These are phyloP conservation scores for Cordyceps javanica DNA, from an alignment of 2,329 filamentous ascomycete species.

Conservation along the genomic window DNA sequence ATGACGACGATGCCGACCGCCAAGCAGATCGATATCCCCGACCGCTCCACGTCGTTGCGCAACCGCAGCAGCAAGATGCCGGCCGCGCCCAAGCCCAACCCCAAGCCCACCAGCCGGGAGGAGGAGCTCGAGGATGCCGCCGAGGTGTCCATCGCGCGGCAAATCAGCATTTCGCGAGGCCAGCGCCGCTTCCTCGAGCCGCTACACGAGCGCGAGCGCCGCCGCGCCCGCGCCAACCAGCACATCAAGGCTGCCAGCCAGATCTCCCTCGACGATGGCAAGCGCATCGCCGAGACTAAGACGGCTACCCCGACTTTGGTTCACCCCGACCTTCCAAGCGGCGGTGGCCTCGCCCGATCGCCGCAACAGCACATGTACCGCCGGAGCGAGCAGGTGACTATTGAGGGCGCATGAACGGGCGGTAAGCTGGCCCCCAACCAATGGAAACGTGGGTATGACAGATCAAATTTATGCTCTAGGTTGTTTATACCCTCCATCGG, in stretches of 20 bases:
- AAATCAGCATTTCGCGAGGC: constrained; percentile 59
- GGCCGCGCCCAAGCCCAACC: background rate
- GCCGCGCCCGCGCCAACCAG: constrained; percentile 11
- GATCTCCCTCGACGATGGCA: constrained; percentile 18
- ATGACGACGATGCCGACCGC: background rate
- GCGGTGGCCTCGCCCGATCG: constrained; percentile 7
- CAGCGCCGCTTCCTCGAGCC: constrained; percentile 56
- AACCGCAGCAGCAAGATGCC: background rate
- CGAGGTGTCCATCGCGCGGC: constrained; percentile 60
- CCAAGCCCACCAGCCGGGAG: background rate
- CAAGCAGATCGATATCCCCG: constrained; percentile 4
- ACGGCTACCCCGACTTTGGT: constrained; percentile 42
- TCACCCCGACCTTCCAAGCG: constrained; percentile 22
- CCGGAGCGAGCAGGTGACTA: constrained; percentile 47
- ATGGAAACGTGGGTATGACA: background rate
- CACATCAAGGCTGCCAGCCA: constrained; percentile 13
- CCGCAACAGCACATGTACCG: constrained; percentile 35
- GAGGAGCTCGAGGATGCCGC: constrained; percentile 46
- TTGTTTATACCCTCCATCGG: background rate
- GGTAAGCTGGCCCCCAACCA: background rate
- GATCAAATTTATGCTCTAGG: background rate
- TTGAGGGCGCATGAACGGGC: constrained; percentile 37
- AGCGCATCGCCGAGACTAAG: constrained; percentile 31
- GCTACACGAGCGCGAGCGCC: constrained; percentile 29
- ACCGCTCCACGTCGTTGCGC: constrained; percentile 8